Evolutionary conservation across 1,284 basidiomycete genomes (phyloP).

Genomic region (Cryptococcus hybrid): DNA sequence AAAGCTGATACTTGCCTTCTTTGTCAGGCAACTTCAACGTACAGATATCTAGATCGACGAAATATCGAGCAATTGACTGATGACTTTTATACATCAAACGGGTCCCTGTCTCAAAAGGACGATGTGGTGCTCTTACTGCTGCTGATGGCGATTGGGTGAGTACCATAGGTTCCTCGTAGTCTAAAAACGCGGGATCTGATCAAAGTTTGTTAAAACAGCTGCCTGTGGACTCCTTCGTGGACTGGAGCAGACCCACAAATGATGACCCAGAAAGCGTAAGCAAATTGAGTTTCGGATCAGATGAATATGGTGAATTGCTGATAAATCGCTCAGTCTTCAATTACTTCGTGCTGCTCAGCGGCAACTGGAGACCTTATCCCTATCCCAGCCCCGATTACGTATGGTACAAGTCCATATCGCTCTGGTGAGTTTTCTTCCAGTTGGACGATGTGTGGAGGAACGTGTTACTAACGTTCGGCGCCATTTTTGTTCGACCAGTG

Average conservation of each 20-base stretch:
- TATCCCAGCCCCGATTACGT: not conserved
- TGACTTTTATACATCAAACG: not conserved
- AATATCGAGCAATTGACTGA: not conserved
- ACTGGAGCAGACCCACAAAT: conserved; percentile 2
- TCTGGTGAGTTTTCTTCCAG: not conserved
- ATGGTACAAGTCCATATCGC: conserved; percentile 2
- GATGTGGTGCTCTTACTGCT: conserved; percentile 1
- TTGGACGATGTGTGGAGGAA: not conserved
- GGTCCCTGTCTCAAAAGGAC: not conserved
- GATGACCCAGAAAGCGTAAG: conserved; percentile 2
- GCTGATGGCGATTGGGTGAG: conserved; percentile 4
- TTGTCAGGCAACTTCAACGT: conserved; percentile 1
- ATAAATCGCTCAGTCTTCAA: not conserved
- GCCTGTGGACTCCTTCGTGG: conserved; percentile 5
- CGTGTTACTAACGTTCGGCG: too few species aligned
- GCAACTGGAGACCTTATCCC: not conserved
- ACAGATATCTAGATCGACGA: not conserved
- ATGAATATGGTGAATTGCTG: not conserved
- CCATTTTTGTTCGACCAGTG: not conserved
- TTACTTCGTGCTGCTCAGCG: not conserved
- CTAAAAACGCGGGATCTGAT: not conserved
- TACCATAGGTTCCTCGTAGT: not conserved
- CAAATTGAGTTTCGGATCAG: too few species aligned
- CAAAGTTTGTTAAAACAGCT: not conserved
- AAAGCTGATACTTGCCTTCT: not conserved